These are phyloP conservation scores for Teunomyces stri DNA, from an alignment of 805 yeast genomes.

Conservation along the genomic window DNA sequence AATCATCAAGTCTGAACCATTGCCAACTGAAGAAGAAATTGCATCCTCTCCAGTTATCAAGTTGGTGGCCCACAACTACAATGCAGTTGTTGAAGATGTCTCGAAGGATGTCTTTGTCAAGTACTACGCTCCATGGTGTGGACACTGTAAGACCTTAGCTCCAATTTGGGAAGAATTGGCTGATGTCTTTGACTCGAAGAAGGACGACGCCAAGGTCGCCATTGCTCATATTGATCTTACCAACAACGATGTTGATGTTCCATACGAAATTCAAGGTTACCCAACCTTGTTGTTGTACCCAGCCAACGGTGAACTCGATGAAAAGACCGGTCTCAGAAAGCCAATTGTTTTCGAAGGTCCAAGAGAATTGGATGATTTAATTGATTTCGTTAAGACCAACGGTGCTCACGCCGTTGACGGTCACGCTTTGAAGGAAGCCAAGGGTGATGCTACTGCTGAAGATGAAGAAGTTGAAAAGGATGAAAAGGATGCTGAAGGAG, in stretches of 20 bases:
- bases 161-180: constrained; percentile 90
- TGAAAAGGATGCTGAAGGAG: constrained; percentile 23
- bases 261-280: constrained; percentile 70
- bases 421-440: constrained; percentile 18
- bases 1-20: constrained; percentile 76
- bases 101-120: constrained; percentile 76
- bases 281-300: constrained; percentile 92
- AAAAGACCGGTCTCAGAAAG: constrained; percentile 41
- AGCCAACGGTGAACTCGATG: constrained; percentile 53
- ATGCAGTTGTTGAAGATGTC: constrained; percentile 55
- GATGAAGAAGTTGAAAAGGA: constrained; percentile 29
- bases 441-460: constrained; percentile 25
- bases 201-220: constrained; percentile 50
- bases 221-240: constrained; percentile 91
- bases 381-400: constrained; percentile 65
- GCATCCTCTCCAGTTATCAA: constrained; percentile 55
- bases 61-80: constrained; percentile 83
- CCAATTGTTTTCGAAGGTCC: constrained; percentile 65
- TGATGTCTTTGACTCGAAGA: constrained; percentile 54
- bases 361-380: constrained; percentile 71
- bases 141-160: constrained; percentile 90
- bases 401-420: constrained; percentile 68
- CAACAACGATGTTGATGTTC: constrained; percentile 78
- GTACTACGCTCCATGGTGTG: constrained; percentile 98
- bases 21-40: constrained; percentile 79